Evolutionary conservation across 441 rosid species (phyloP).

Genomic region (Sinapis alba): DNA sequence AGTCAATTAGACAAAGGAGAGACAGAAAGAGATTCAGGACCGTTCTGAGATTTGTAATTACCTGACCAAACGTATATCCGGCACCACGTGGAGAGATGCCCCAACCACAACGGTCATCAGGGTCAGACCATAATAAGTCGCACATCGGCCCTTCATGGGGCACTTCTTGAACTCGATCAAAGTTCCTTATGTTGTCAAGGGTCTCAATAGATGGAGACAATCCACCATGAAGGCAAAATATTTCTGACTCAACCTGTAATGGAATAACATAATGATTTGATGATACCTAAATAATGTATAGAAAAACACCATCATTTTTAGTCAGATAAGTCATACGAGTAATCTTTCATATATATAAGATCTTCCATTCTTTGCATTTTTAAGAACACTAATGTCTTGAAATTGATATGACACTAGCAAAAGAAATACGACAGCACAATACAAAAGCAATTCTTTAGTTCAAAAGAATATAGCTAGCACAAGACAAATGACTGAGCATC

Average conservation of each 20-base stretch:
- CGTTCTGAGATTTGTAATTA: constrained; percentile 38
- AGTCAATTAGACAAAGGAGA: neutral
- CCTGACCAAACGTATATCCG: constrained; percentile 96
- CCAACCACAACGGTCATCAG: constrained; percentile 97
- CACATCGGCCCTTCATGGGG: constrained; percentile 99
- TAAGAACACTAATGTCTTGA: constrained; percentile 31
- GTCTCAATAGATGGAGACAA: constrained; percentile 95
- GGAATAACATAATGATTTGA: constrained; percentile 1
- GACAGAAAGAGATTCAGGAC: constrained; percentile 5
- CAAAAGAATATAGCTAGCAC: constrained; percentile 18
- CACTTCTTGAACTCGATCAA: constrained; percentile 96
- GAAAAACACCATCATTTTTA: neutral
- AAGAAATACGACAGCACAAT: constrained; percentile 8
- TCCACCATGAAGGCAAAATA: constrained; percentile 95
- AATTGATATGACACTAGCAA: constrained; percentile 34
- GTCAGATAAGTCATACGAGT: neutral
- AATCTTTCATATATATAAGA: constrained; percentile 1
- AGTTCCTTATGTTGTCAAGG: constrained; percentile 87
- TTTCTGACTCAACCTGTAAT: constrained; percentile 91
- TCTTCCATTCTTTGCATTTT: constrained; percentile 15
- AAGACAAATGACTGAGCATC: constrained; percentile 6
- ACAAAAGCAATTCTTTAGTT: constrained; percentile 20
- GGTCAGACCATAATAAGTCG: constrained; percentile 95
- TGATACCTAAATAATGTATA: neutral
- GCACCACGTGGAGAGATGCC: constrained; percentile 98